These are phyloP conservation scores for Pulchroboletus neoregius DNA, from an alignment of 1,284 basidiomycete species.

Conservation along the genomic window DNA sequence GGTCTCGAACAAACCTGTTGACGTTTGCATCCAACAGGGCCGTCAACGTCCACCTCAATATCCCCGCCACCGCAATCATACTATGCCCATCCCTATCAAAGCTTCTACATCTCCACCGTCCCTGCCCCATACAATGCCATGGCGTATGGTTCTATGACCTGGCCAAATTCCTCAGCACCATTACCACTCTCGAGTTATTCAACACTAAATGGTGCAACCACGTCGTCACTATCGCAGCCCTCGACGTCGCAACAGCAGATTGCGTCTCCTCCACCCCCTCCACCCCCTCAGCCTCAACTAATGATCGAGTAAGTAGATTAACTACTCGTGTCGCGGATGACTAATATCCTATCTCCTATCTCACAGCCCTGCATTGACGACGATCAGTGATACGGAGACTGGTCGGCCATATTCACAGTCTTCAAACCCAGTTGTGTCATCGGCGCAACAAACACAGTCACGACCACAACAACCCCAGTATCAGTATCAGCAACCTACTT, in stretches of 20 bases:
- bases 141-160: constrained; percentile 45
- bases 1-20: constrained; percentile 13
- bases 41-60: constrained; percentile 37
- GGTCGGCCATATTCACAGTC: constrained; percentile 37
- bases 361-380: constrained; percentile 50
- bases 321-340: constrained; percentile 1
- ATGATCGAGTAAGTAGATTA: constrained; percentile 50
- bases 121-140: constrained; percentile 51
- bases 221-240: constrained; percentile 29
- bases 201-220: constrained; percentile 67
- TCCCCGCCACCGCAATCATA: constrained; percentile 39
- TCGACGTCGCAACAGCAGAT: constrained; percentile 34
- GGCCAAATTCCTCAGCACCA: constrained; percentile 41
- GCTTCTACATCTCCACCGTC: constrained; percentile 40
- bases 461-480: constrained; percentile 37
- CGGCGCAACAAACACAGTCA: constrained; percentile 34
- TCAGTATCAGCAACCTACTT: constrained; percentile 37
- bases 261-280: constrained; percentile 26
- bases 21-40: constrained; percentile 23
- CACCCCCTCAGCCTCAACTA: constrained; percentile 36
- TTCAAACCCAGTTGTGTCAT: constrained; percentile 22
- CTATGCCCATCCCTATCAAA: constrained; percentile 37
- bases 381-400: constrained; percentile 36
- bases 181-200: constrained; percentile 71
- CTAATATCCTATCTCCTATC: constrained; percentile 11